Base-by-base conservation (phyloP, 768 basidiomycete species). In the Leucosporidium yakuticum region DNA sequence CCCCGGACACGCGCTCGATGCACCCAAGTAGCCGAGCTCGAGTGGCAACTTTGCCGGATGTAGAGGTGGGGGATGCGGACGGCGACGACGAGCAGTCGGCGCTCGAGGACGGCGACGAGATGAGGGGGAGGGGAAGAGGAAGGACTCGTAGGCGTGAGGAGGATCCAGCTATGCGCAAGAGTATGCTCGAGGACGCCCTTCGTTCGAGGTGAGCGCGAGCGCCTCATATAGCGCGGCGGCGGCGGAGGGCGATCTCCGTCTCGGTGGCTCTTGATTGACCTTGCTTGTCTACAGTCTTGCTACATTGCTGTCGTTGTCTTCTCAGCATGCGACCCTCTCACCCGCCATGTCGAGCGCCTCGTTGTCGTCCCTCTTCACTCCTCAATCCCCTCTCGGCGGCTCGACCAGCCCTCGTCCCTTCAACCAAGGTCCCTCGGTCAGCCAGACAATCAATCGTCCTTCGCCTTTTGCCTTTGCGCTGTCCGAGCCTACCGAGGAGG, bases 371-470 rank as follows among this genome's bases (percentile, higher is more conserved):
- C 62, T 71, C 9, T 60, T 71, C 58, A 11, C 25, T n/a, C 32
- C 48, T 4, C 25, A 27, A 49, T 17, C 27, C 55, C 36, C 32
- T 27, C 47, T 36, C 54, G 17, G 12, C 58, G 36, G 57, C 4
- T 23, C 57, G 2, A 31, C 60, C 25, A 17, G 15, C 54, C 47
- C 49, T 2, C 56, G 53, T 44, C 53, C 20, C n/a, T 92, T 92
- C 82, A 87, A 85, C 76, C 91, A 90, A 2, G 79, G 80, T 21
- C 83, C 93, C 9, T 75, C 80, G 56, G 86, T 87, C 0, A 82
- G 85, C 47, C 84, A 85, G 0, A 84, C 87, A 11, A 84, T 83
- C 3, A 83, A 75, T 79, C 25, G 64, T 70, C 21, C 75, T 20
- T 54, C 76, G 0, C 70, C 66, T 2, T 83, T 86, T 20, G 53